phyloP scores from a whole-genome alignment of 1,284 basidiomycete genomes.

The Porogramme epimiltina region DNA sequence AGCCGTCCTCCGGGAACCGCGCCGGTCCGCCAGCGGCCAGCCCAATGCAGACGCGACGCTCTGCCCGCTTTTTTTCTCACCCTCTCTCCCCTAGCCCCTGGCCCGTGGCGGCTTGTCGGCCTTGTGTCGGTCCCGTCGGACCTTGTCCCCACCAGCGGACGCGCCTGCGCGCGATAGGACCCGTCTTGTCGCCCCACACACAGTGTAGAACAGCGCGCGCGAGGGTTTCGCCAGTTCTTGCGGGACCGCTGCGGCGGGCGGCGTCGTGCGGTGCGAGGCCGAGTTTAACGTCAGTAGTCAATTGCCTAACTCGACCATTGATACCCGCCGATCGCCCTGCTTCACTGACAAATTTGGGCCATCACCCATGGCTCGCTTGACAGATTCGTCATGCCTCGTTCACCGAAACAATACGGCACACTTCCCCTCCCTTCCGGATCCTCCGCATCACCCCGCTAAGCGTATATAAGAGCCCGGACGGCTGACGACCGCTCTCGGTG shows the following conservation, averaged over 20 bases:
- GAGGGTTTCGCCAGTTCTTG: too few relatives aligned
- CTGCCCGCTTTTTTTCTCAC: too few relatives aligned
- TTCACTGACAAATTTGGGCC: slow-evolving; percentile 21
- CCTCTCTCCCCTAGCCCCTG: slow-evolving; percentile 2
- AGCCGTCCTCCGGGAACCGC: slow-evolving; percentile 12
- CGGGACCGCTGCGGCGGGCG: not conserved
- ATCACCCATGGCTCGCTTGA: slow-evolving; percentile 22
- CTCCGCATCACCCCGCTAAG: slow-evolving; percentile 19
- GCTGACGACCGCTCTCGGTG: slow-evolving; percentile 6
- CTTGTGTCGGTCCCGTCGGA: not conserved
- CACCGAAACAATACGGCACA: slow-evolving; percentile 22
- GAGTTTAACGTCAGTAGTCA: slow-evolving; percentile 9
- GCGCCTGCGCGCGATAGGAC: too few relatives aligned
- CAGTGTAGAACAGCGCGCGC: too few relatives aligned
- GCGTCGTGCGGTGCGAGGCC: slow-evolving; percentile 11
- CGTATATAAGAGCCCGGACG: slow-evolving; percentile 19
- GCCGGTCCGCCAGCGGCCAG: slow-evolving; percentile 1
- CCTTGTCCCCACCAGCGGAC: too few relatives aligned
- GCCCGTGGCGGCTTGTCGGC: slow-evolving; percentile 1
- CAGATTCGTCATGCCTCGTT: slow-evolving; percentile 23
- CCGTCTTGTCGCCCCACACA: too few relatives aligned
- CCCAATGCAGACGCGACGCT: too few relatives aligned
- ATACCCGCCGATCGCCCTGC: slow-evolving; percentile 19
- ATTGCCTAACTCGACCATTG: slow-evolving; percentile 10
- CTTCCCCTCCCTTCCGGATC: slow-evolving; percentile 21